Evolutionary conservation across 2,329 filamentous ascomycete species (phyloP), one percentile per base, ranked within the genome.

Genomic region (Botrytis deweyae): DNA sequence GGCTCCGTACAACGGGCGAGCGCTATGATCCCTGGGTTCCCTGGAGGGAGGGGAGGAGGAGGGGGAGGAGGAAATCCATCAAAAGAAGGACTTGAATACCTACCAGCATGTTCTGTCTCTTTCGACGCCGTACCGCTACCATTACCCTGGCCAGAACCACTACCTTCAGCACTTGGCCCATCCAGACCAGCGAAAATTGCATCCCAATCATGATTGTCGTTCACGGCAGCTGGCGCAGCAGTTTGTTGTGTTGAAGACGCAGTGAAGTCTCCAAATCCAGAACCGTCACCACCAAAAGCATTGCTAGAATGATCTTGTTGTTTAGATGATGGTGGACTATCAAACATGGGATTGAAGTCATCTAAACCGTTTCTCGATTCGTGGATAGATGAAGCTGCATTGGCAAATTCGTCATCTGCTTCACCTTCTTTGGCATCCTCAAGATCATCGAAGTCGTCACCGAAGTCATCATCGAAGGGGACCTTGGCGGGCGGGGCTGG

Each of bases 111-210:
- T 74, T 25, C 75, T 77, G 72, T 78, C 77, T 59, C 76, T 72
- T 16, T 64, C 58, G n/a, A 75, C 75, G 76, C 76, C 64, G 76
- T 65, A 77, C 75, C 68, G 78, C 80, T 76, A 75, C 62, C 61
- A 67, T 77, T 75, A 12, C 76, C 71, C 63, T 76, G 52, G 38
- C 58, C 52, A 52, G 68, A 61, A 44, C 64, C 62, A 29, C 63
- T 73, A 42, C 73, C 66, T 25, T 79, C 70, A 70, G 81, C 78
- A 12, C 42, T 46, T 67, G 87, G 83, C 2, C 87, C 88, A 78
- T 95, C 92, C 12, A 97, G 85, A 40, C 91, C 91, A 2, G 93
- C 92, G 83, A 98, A 98, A 72, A 98, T 93, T 58, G 94, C 92
- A 80, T 98, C 95, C 96, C 96, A 98, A 82, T 98, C 95, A 78